These are phyloP conservation scores for Rhodotorula toruloides DNA, from an alignment of 768 basidiomycete species.

Conservation along the genomic window DNA sequence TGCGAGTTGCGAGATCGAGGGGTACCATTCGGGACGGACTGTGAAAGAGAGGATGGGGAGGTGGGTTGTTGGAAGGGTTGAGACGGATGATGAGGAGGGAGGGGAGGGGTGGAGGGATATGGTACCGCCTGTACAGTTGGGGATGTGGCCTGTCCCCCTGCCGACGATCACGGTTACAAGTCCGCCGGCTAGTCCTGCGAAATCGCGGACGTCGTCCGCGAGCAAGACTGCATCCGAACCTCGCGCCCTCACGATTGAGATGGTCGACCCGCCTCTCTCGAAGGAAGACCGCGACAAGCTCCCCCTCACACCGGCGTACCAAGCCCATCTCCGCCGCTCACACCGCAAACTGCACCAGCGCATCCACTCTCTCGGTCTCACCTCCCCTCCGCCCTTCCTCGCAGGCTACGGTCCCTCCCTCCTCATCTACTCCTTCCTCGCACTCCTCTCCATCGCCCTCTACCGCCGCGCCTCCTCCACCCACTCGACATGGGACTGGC, in stretches of 20 bases:
- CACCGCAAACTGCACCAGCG: constrained; percentile 73
- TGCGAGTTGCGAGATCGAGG: constrained; percentile 88
- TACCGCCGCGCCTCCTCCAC: constrained; percentile 51
- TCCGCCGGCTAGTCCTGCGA: constrained; percentile 10
- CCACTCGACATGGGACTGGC: constrained; percentile 46
- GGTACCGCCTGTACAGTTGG: constrained; percentile 35
- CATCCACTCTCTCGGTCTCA: constrained; percentile 72
- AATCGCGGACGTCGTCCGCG: background rate
- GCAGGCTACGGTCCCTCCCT: constrained; percentile 86
- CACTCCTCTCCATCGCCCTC: constrained; percentile 56
- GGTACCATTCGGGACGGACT: constrained; percentile 59
- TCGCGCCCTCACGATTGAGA: constrained; percentile 14
- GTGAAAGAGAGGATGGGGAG: constrained; percentile 33
- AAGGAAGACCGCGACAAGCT: constrained; percentile 1
- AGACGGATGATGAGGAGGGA: constrained; percentile 22
- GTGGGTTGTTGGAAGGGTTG: constrained; percentile 31
- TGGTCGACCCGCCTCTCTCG: constrained; percentile 30
- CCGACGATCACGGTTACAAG: constrained; percentile 30
- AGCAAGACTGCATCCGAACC: background rate
- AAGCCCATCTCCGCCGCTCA: constrained; percentile 50
- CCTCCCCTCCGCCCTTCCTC: constrained; percentile 68
- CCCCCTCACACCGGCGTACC: constrained; percentile 35
- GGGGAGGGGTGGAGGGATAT: constrained; percentile 38
- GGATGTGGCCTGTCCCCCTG: constrained; percentile 37
- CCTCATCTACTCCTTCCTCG: constrained; percentile 68